These are phyloP conservation scores for Carex arenaria DNA, from an alignment of 202 grass and related monocot species.

Conservation along the genomic window DNA sequence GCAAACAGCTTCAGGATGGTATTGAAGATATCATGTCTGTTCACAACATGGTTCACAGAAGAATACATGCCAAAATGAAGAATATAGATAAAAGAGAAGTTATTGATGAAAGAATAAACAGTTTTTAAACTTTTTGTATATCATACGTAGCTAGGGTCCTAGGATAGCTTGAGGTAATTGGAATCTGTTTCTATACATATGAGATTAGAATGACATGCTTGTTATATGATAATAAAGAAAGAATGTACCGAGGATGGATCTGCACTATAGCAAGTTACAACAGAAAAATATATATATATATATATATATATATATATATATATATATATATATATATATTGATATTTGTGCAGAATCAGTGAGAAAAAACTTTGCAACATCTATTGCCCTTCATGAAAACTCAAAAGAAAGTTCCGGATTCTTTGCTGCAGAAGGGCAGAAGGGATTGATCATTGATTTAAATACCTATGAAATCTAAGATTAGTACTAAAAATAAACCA, in stretches of 20 bases:
- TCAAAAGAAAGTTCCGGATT: too few species aligned
- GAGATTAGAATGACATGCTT: conserved; percentile 1
- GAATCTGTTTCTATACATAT: background rate
- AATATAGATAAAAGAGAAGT: conserved; percentile 38
- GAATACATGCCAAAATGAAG: conserved; percentile 50
- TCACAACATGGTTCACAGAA: conserved; percentile 43
- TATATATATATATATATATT: too few species aligned
- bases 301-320: too few species aligned
- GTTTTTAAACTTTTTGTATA: background rate
- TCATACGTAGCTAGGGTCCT: conserved; percentile 4
- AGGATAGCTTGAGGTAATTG: background rate
- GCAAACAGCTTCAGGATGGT: conserved; percentile 58
- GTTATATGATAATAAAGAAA: background rate
- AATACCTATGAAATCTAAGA: too few species aligned
- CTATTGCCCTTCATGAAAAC: too few species aligned
- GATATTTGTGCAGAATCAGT: too few species aligned
- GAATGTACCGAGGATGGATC: background rate
- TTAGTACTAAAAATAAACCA: too few species aligned
- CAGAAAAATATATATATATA: too few species aligned
- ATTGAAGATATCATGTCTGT: conserved; percentile 49
- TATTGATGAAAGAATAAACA: conserved; percentile 34
- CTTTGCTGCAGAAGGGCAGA: too few species aligned
- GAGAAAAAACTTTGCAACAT: too few species aligned
- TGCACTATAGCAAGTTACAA: background rate
- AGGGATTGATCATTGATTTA: too few species aligned